Percentiles rank a stretch among this genome's conserved stretches.
These are phyloP conservation scores for Lathyrus oleraceus DNA, from an alignment of 306 rosid genomes.

Conservation along the genomic window DNA sequence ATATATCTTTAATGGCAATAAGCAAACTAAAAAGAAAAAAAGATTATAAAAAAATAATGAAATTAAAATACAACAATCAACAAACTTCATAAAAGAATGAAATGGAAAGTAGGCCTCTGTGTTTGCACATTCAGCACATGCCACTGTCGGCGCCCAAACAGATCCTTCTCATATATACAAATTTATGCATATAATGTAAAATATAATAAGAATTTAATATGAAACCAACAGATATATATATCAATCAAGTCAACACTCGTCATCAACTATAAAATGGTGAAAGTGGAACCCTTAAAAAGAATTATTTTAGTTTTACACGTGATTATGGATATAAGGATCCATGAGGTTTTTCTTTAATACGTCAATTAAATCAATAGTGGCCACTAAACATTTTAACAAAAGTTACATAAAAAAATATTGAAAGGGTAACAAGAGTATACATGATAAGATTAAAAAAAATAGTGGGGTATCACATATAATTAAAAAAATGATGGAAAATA, in stretches of 20 bases:
- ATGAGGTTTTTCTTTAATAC: too few relatives aligned
- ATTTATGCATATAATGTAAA: neutral
- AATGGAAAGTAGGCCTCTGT: constrained; percentile 13
- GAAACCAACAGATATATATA: neutral
- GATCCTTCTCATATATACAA: constrained; percentile 10
- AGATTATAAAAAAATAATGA: neutral
- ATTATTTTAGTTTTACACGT: neutral
- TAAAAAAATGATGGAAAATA: too few relatives aligned
- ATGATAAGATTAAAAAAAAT: too few relatives aligned
- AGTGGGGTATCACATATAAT: too few relatives aligned
- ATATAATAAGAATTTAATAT: neutral
- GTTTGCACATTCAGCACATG: constrained; percentile 39
- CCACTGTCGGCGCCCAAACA: constrained; percentile 44
- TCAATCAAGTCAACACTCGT: neutral
- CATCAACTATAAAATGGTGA: neutral
- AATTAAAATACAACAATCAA: neutral
- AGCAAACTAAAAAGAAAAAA: neutral
- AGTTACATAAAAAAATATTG: too few relatives aligned
- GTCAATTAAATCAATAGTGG: too few relatives aligned
- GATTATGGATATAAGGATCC: neutral
- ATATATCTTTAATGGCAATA: neutral
- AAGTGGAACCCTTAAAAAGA: neutral
- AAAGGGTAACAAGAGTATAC: too few relatives aligned
- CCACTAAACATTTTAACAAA: too few relatives aligned
- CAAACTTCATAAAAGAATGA: neutral